Percentiles rank a stretch among this genome's conserved stretches.
Evolutionary conservation across 257 asterid genomes (phyloP).

Genomic region (Solanum arcanum): DNA sequence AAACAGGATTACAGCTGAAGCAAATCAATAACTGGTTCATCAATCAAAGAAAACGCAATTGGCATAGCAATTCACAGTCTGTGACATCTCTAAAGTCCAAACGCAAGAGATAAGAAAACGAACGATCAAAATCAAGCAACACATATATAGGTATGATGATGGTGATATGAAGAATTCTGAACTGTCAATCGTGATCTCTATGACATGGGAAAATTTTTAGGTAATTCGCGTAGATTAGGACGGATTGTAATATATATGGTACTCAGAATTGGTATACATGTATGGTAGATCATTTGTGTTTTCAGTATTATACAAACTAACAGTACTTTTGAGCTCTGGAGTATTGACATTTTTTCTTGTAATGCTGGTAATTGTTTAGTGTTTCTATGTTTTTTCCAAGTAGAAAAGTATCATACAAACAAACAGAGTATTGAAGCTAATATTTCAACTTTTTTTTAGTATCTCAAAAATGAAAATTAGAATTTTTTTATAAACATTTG

Average conservation of each 20-base stretch:
- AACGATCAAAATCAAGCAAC: background rate
- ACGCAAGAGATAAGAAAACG: slow-evolving; percentile 55
- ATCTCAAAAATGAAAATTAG: background rate
- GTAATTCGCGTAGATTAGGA: background rate
- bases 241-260: slow-evolving; percentile 10
- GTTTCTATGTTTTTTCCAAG: background rate
- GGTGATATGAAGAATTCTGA: background rate
- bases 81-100: slow-evolving; percentile 84
- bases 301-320: slow-evolving; percentile 16
- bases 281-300: slow-evolving; percentile 7
- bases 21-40: slow-evolving; percentile 98
- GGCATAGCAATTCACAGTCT: slow-evolving; percentile 85
- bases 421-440: background rate
- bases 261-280: slow-evolving; percentile 9
- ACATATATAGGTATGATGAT: background rate
- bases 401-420: background rate
- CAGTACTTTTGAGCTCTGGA: slow-evolving; percentile 3
- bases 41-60: slow-evolving; percentile 88
- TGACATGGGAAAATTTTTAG: background rate
- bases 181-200: background rate
- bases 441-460: background rate
- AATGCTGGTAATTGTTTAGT: background rate
- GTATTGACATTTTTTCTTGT: background rate
- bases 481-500: background rate
- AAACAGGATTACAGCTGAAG: slow-evolving; percentile 88